phyloP scores from a whole-genome alignment of 2,329 filamentous ascomycete genomes.

The Orbilia ellipsospora region DNA sequence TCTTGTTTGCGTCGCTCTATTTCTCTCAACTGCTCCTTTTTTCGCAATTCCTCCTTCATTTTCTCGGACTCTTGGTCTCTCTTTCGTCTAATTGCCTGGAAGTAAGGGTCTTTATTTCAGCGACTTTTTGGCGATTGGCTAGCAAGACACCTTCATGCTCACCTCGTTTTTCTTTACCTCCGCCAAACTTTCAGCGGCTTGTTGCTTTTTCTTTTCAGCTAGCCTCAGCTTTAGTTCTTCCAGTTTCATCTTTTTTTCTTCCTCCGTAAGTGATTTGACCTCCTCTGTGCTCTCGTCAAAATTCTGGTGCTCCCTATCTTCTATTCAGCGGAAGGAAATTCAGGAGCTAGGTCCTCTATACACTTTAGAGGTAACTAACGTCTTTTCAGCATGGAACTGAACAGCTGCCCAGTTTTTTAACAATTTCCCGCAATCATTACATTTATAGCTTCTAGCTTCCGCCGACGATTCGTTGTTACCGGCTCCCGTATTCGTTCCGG shows the following conservation, averaged over 20 bases:
- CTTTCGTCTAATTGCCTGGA: slow-evolving; percentile 78
- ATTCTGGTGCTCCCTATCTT: slow-evolving; percentile 78
- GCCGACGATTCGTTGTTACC: slow-evolving; percentile 72
- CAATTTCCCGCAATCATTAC: slow-evolving; percentile 93
- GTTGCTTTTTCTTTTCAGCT: slow-evolving; percentile 75
- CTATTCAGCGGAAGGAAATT: neutral
- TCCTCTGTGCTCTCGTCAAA: slow-evolving; percentile 95
- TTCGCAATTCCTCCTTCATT: slow-evolving; percentile 85
- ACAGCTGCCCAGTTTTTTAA: slow-evolving; percentile 84
- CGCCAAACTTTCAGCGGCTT: slow-evolving; percentile 78
- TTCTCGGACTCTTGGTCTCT: slow-evolving; percentile 89
- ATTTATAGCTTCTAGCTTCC: slow-evolving; percentile 82
- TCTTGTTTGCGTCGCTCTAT: slow-evolving; percentile 86
- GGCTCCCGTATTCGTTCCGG: slow-evolving; percentile 58
- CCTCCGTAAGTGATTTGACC: slow-evolving; percentile 87
- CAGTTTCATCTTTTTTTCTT: slow-evolving; percentile 85
- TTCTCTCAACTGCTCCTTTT: slow-evolving; percentile 92
- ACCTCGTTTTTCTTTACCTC: slow-evolving; percentile 88
- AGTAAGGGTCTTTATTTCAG: slow-evolving; percentile 12
- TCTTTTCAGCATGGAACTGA: slow-evolving; percentile 90
- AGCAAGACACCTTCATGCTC: slow-evolving; percentile 51
- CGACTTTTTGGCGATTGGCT: neutral
- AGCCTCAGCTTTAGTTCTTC: slow-evolving; percentile 76
- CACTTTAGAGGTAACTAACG: slow-evolving; percentile 64
- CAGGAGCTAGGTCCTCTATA: neutral